Evolutionary conservation across 2,329 filamentous ascomycete species (phyloP), one percentile per base, ranked within the genome.

Genomic region (Tolypocladium tundrense): DNA sequence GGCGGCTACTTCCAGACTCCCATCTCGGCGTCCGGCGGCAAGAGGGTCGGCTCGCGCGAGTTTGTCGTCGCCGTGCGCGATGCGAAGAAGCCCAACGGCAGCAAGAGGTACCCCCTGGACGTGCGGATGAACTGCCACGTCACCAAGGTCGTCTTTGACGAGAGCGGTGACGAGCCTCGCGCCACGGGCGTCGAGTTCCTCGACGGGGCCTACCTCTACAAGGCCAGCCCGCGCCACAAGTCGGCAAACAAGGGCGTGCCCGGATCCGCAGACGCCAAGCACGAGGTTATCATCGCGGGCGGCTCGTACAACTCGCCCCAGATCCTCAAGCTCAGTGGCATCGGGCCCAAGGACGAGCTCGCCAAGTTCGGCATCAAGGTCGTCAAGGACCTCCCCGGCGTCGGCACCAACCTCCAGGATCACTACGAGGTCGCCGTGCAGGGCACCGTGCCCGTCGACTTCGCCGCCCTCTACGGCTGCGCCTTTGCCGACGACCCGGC

Each of bases 361-460:
- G 52, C 64, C 40, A 60, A 62, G 39, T 65, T 79, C 64, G 68
- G 72, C 27, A 85, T 87, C 60, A 69, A 75, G 1, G 74, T 84
- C 10, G 65, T 85, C 50, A 70, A 73, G 3, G 76, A 88, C 65
- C 74, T 85, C 1, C 84, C 83, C 0, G 85, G 83, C 53, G 84
- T 88, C 13, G 86, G 85, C 35, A 77, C 74, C 43, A 86, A 86
- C 68, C 60, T 69, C 14, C 62, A 64, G 58, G 68, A 69, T 58
- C 66, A 66, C 42, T 68, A 69, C 57, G 67, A 70, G 58, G 63
- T 69, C 0, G 63, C 60, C 0, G 60, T 68, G 4, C 61, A 64
- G 19, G 65, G 62, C 0, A 54, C 58, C 3, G 33, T 63, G 0
- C 56, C 60, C 0, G 62, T 57, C 53, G 54, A 60, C 52, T 60